Evolutionary conservation across 2,329 filamentous ascomycete genomes (phyloP).

Genomic region (Arthroderma uncinatum): DNA sequence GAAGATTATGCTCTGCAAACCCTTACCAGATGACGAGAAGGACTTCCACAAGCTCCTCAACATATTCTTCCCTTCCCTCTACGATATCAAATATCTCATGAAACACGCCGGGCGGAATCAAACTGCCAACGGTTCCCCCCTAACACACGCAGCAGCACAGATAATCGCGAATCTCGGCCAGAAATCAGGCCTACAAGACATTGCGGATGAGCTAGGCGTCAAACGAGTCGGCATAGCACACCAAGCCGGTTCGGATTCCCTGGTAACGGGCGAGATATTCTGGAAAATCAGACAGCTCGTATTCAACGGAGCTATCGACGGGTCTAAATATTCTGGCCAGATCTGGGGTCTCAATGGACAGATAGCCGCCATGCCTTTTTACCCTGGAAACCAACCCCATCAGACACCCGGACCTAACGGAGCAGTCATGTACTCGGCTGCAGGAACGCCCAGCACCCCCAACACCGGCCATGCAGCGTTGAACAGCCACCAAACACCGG

Average conservation of each 20-base stretch:
- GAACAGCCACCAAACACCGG: conserved; percentile 33
- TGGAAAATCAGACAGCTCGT: conserved; percentile 85
- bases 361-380: conserved; percentile 45
- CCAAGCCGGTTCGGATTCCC: conserved; percentile 84
- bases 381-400: conserved; percentile 28
- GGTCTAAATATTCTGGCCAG: conserved; percentile 70
- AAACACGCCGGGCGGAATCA: conserved; percentile 69
- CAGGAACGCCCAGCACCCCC: conserved; percentile 56
- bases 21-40: conserved; percentile 76
- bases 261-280: conserved; percentile 88
- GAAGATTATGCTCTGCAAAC: conserved; percentile 76
- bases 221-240: conserved; percentile 80
- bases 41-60: conserved; percentile 83
- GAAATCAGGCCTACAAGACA: conserved; percentile 84
- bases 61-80: conserved; percentile 84
- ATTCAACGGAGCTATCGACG: conserved; percentile 69
- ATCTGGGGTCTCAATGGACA: conserved; percentile 81
- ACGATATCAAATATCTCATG: conserved; percentile 96
- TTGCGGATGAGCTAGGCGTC: conserved; percentile 84
- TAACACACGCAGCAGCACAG: conserved; percentile 54
- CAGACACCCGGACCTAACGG: conserved; percentile 47
- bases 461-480: conserved; percentile 45
- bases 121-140: conserved; percentile 51
- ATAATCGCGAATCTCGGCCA: conserved; percentile 76
- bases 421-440: conserved; percentile 37